Conservation (phyloP, 441 rosid genomes). For the Gossypium trilobum region DNA sequence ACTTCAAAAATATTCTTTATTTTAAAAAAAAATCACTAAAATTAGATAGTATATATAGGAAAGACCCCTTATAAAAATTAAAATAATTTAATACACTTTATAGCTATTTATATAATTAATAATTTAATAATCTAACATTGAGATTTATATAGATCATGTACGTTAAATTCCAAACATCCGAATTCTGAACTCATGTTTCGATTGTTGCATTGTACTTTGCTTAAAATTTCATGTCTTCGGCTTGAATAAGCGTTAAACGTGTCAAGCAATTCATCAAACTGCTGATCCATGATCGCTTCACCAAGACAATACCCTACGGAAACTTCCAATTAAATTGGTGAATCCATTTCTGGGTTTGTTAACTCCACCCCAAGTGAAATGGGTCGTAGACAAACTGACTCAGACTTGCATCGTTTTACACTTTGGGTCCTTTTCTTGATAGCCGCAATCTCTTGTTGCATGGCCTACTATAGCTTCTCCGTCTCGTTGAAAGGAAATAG, state of each 20-base stretch:
- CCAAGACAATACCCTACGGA: neutral
- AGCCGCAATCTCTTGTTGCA: slow-evolving; percentile 19
- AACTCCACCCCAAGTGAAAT: slow-evolving; percentile 10
- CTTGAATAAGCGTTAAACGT: neutral
- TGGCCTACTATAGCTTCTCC: slow-evolving; percentile 23
- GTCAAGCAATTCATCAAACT: neutral
- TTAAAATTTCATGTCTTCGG: neutral
- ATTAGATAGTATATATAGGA: no score
- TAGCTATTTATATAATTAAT: no score
- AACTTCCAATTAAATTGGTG: neutral
- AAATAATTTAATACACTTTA: no score
- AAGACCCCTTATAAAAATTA: no score
- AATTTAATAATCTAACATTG: no score
- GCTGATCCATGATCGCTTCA: neutral
- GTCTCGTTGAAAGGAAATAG: neutral
- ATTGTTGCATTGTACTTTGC: neutral
- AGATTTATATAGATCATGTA: no score
- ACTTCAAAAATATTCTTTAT: no score
- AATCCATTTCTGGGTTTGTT: slow-evolving; percentile 1
- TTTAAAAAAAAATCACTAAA: no score
- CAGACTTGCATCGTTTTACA: slow-evolving; percentile 19
- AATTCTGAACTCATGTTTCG: neutral
- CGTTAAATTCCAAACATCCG: neutral
- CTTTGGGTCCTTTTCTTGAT: slow-evolving; percentile 19
- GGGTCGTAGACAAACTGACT: slow-evolving; percentile 26